phyloP scores from a whole-genome alignment of 2,329 filamentous ascomycete genomes.

The Ophiostoma sp. region DNA sequence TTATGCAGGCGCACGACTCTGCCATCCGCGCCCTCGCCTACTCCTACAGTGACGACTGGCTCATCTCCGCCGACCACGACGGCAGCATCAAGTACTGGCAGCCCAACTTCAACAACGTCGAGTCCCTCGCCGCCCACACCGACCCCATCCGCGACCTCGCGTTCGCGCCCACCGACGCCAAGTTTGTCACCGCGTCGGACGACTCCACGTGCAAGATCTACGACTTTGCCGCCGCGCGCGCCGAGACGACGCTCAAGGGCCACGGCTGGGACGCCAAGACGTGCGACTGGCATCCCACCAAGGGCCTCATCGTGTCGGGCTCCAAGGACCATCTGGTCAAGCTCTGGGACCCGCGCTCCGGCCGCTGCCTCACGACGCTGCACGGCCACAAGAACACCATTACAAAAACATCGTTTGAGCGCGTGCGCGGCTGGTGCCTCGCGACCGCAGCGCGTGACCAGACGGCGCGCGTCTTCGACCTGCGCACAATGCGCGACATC shows the following conservation, averaged over 20 bases:
- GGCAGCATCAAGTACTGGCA: conserved; percentile 98
- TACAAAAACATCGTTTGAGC: conserved; percentile 86
- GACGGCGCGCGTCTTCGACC: conserved; percentile 86
- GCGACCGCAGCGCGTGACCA: conserved; percentile 92
- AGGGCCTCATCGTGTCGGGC: conserved; percentile 88
- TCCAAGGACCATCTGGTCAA: conserved; percentile 98
- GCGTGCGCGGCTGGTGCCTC: conserved; percentile 73
- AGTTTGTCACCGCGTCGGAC: conserved; percentile 94
- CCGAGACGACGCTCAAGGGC: conserved; percentile 80
- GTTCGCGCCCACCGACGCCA: conserved; percentile 88
- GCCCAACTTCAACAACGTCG: conserved; percentile 97
- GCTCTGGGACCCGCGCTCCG: conserved; percentile 93
- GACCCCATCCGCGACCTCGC: conserved; percentile 87
- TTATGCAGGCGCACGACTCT: conserved; percentile 94
- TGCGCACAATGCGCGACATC: conserved; percentile 97
- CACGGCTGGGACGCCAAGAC: conserved; percentile 97
- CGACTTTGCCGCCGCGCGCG: conserved; percentile 81
- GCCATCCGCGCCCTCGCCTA: conserved; percentile 79
- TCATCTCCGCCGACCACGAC: conserved; percentile 91
- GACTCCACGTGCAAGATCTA: conserved; percentile 92
- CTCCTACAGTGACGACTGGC: conserved; percentile 94
- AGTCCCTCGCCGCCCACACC: conserved; percentile 84
- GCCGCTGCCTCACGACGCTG: conserved; percentile 83
- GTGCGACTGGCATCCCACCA: conserved; percentile 95
- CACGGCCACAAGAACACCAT: conserved; percentile 98